These are phyloP conservation scores for Halophytophthora batemanensis DNA, from an alignment of 352 stramenopile genomes.

Conservation along the genomic window DNA sequence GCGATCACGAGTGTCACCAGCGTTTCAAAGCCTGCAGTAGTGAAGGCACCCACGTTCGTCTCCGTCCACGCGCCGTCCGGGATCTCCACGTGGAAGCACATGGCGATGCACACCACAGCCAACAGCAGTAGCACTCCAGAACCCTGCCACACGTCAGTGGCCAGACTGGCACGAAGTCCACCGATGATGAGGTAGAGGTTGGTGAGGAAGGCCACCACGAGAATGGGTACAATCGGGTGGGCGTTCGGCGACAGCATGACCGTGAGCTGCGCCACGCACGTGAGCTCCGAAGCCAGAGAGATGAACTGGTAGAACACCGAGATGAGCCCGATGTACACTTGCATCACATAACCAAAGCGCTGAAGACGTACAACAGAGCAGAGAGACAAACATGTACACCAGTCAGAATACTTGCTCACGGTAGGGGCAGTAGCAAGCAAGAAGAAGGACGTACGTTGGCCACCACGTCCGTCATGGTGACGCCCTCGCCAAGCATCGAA, in stretches of 20 bases:
- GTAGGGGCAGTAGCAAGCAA: neutral
- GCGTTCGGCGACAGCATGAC: conserved; percentile 44
- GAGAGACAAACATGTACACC: neutral
- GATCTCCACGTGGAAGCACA: conserved; percentile 53
- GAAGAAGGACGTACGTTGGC: conserved; percentile 25
- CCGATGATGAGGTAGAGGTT: conserved; percentile 77
- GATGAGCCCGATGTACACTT: conserved; percentile 63
- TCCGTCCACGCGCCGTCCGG: conserved; percentile 43
- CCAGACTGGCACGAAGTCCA: conserved; percentile 65
- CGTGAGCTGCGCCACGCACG: conserved; percentile 52
- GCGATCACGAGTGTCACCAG: conserved; percentile 72
- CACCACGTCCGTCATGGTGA: conserved; percentile 74
- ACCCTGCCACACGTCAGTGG: conserved; percentile 73
- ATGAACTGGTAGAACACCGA: conserved; percentile 84
- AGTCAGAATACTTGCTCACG: neutral
- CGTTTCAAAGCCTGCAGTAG: conserved; percentile 57
- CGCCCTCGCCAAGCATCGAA: conserved; percentile 58
- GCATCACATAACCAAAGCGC: conserved; percentile 63
- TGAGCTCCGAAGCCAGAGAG: conserved; percentile 70
- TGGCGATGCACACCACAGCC: conserved; percentile 57
- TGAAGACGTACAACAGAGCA: conserved; percentile 13
- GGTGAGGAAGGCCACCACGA: conserved; percentile 57
- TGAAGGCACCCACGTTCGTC: conserved; percentile 65
- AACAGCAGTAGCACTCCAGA: conserved; percentile 59
- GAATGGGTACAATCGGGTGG: conserved; percentile 53